Percentiles rank a stretch among this genome's conserved stretches.
phyloP scores from a whole-genome alignment of 148 eudicot genomes.

The Silene conica region DNA sequence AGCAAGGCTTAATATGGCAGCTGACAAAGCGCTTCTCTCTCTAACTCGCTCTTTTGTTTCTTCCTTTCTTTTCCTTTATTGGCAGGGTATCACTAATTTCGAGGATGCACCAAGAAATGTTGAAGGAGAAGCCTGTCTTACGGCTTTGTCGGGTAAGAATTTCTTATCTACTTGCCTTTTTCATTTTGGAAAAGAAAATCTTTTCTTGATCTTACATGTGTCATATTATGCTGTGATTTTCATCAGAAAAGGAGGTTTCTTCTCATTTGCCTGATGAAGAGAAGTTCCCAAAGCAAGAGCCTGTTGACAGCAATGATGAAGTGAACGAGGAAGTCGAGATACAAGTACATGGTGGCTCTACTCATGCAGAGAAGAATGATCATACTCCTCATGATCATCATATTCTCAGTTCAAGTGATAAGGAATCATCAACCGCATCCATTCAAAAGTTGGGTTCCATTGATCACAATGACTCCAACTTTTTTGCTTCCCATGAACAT shows the following conservation, averaged over 20 bases:
- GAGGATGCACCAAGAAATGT: conserved; percentile 5
- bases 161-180: neutral
- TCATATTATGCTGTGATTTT: neutral
- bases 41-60: neutral
- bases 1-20: neutral
- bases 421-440: conserved; percentile 3
- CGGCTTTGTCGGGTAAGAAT: conserved; percentile 12
- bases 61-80: neutral
- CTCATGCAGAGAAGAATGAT: conserved; percentile 8
- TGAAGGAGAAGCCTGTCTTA: neutral
- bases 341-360: conserved; percentile 1
- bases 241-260: neutral
- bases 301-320: neutral
- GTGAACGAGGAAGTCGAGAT: neutral
- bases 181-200: too few species aligned
- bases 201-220: neutral
- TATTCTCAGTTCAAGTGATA: neutral
- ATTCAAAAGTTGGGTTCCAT: neutral
- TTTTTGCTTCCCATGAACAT: conserved; percentile 6
- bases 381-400: neutral
- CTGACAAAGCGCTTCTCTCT: neutral
- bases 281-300: neutral
- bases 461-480: conserved; percentile 1
- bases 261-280: conserved; percentile 10
- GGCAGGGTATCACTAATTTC: neutral